Conservation (phyloP, 192 early-diverging fungal species). For the Jimgerdemannia flammicorona region DNA sequence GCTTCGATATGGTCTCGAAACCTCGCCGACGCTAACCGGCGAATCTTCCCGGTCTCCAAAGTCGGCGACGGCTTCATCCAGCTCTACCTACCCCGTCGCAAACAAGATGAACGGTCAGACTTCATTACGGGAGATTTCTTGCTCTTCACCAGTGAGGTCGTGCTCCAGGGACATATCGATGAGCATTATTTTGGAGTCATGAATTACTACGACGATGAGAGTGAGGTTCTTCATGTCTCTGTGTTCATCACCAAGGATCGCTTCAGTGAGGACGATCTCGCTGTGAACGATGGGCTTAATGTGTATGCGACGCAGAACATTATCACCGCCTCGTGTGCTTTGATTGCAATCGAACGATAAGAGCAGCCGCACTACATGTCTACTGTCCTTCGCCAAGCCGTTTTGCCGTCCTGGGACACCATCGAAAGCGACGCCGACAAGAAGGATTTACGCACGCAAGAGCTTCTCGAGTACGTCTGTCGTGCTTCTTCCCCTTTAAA, state of each 20-base stretch:
- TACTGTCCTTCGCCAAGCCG: neutral
- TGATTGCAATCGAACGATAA: neutral
- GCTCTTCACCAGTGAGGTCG: neutral
- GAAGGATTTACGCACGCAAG: neutral
- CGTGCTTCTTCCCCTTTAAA: neutral
- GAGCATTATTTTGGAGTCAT: neutral
- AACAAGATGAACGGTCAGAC: too few relatives aligned
- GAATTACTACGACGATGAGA: neutral
- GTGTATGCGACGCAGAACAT: neutral
- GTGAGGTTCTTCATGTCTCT: neutral
- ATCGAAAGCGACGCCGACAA: too few relatives aligned
- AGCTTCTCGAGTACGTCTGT: neutral
- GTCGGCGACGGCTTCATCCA: too few relatives aligned
- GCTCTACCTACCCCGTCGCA: too few relatives aligned
- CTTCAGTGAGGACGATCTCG: neutral
- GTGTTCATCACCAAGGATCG: neutral
- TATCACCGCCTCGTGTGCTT: neutral
- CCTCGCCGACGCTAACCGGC: too few relatives aligned
- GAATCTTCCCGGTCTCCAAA: too few relatives aligned
- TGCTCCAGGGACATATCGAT: neutral
- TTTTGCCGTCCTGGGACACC: neutral
- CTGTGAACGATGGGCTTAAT: neutral
- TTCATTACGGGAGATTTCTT: neutral
- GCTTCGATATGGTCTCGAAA: too few relatives aligned
- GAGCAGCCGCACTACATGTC: neutral